phyloP scores from a whole-genome alignment of 495 filamentous ascomycete genomes.

The Lentithecium fluviatile region DNA sequence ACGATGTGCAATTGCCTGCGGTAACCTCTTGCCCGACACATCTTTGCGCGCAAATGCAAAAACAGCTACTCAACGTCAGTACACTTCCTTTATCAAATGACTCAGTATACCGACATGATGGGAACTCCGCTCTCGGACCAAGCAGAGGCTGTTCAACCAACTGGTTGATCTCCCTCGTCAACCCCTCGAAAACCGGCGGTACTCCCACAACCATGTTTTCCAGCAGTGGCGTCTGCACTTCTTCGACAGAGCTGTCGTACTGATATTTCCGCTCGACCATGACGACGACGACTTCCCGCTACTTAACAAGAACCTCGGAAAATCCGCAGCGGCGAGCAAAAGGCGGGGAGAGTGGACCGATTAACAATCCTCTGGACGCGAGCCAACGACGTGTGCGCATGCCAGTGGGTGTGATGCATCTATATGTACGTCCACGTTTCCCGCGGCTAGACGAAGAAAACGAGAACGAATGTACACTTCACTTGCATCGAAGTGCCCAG shows the following conservation, averaged over 20 bases:
- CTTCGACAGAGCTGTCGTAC: not conserved
- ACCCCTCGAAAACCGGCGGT: slow-evolving; percentile 29
- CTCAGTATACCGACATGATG: slow-evolving; percentile 17
- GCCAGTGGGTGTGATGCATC: not conserved
- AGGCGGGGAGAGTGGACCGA: not conserved
- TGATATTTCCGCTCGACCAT: slow-evolving; percentile 5
- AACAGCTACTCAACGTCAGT: slow-evolving; percentile 33
- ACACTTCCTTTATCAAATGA: not conserved
- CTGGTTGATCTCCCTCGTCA: slow-evolving; percentile 29
- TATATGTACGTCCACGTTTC: not conserved
- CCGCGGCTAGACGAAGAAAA: too few species aligned
- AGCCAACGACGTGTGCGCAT: not conserved
- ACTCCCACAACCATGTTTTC: slow-evolving; percentile 28
- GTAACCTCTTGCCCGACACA: slow-evolving; percentile 47
- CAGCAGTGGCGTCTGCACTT: slow-evolving; percentile 20
- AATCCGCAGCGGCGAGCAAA: not conserved
- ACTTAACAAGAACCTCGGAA: not conserved
- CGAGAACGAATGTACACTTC: too few species aligned
- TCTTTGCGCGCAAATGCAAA: slow-evolving; percentile 39
- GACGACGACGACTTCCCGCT: not conserved
- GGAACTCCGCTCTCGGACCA: slow-evolving; percentile 24
- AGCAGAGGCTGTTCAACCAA: slow-evolving; percentile 31
- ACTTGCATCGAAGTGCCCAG: too few species aligned
- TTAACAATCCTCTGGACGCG: not conserved
- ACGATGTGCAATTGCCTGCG: slow-evolving; percentile 81